Evolutionary conservation across 352 stramenopile genomes (phyloP), one percentile per base, ranked within the genome.

Genomic region (Phytophthora constricta): DNA sequence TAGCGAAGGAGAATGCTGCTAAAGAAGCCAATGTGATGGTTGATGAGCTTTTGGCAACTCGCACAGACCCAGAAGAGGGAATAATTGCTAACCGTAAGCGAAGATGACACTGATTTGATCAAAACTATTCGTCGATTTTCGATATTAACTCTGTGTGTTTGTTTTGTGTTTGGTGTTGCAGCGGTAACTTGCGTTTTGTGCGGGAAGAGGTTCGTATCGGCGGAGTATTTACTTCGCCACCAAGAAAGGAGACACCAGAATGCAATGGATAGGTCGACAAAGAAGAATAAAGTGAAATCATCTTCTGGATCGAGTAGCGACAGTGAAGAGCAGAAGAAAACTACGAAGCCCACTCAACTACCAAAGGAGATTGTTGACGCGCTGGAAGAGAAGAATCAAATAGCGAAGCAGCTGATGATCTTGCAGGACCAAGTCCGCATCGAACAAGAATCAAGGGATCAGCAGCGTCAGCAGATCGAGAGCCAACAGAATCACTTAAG

Each of bases 131-230:
- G 2, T 43, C 31, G 10, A 17, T 19, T 19, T 9, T 14, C 13
- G 31, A 27, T 51, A 4, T 46, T 37, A 37, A 39, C 52, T 8
- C n/a, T n/a, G n/a, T n/a, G n/a, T n/a, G n/a, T 27, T 10, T 31
- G 19, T 10, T 56, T 9, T n/a, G n/a, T n/a, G n/a, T n/a, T n/a
- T n/a, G n/a, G 17, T 61, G 27, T 1, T 48, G 11, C 25, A 87
- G 79, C 79, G 11, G 68, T 80, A 10, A 58, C 72, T 8, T 93
- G 87, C 43, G 80, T 92, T 0, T 41, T 95, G 13, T 95, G 87
- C 62, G 72, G 77, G 17, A 95, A 95, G 62, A 80, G 77, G 22
- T 95, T 95, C 54, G 51, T 95, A 2, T 90, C 84, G 23, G 69
- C 81, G 0, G 79, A 90, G 48, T 95, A 92, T 56, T 68, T 95